Conservation (phyloP, 2,329 filamentous ascomycete genomes). For the Chaetomium sp. region DNA sequence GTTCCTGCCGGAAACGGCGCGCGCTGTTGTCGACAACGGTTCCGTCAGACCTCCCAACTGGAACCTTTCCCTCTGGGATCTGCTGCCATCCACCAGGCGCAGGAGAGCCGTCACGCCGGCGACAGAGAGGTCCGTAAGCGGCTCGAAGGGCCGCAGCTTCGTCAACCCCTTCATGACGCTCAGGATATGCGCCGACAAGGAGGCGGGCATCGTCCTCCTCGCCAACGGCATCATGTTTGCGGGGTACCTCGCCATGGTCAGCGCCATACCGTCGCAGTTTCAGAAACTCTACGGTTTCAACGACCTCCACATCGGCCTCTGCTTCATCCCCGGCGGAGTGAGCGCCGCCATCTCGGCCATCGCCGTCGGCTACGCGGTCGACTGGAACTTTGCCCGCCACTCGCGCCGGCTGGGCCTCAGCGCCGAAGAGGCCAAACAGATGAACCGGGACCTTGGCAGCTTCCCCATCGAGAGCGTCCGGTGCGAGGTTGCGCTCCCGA, state of each 20-base stretch:
- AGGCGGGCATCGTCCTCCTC: slow-evolving; percentile 60
- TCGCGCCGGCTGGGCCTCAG: slow-evolving; percentile 50
- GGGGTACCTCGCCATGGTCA: slow-evolving; percentile 52
- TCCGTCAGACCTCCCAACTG: slow-evolving; percentile 8
- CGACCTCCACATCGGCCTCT: slow-evolving; percentile 56
- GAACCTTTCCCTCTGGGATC: slow-evolving; percentile 17
- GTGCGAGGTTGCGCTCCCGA: slow-evolving; percentile 52
- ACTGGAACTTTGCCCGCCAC: slow-evolving; percentile 68
- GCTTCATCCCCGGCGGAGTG: slow-evolving; percentile 54
- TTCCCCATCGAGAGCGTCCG: slow-evolving; percentile 57
- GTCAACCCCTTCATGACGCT: slow-evolving; percentile 81
- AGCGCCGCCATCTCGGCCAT: slow-evolving; percentile 53
- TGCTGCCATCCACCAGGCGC: slow-evolving; percentile 10
- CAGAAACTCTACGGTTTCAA: slow-evolving; percentile 59
- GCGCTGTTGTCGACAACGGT: slow-evolving; percentile 49
- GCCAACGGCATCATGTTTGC: slow-evolving; percentile 51
- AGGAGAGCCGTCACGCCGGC: neutral
- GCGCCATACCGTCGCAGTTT: slow-evolving; percentile 50
- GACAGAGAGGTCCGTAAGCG: too few species aligned
- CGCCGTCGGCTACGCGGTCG: slow-evolving; percentile 58
- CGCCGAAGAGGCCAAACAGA: slow-evolving; percentile 56
- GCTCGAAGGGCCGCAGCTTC: neutral
- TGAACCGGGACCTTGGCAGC: slow-evolving; percentile 44
- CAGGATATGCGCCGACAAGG: slow-evolving; percentile 70
- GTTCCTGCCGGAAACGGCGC: slow-evolving; percentile 50